A percentile compares a stretch with the other conserved stretches of the same genome.
Conservation (phyloP, 352 stramenopile genomes). For the Phytopythium ostracodes region DNA sequence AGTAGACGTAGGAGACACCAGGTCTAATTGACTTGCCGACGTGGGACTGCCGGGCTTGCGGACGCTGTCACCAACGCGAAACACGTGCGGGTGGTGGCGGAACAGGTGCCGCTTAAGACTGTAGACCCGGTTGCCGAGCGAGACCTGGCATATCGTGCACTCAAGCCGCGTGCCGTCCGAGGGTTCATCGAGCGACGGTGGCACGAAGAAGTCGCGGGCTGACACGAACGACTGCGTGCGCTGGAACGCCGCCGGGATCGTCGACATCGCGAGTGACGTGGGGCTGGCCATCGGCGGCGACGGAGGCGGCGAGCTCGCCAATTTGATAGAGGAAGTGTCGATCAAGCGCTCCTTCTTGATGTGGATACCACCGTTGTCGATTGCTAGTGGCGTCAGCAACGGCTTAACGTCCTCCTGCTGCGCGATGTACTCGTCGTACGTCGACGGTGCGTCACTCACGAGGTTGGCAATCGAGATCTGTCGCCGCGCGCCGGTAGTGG, state of each 20-base stretch:
- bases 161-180: conserved; percentile 26
- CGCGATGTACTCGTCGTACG: conserved; percentile 21
- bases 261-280: conserved; percentile 12
- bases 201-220: conserved; percentile 44
- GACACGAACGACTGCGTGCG: conserved; percentile 40
- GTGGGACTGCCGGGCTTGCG: neutral
- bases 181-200: neutral
- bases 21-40: neutral
- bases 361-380: conserved; percentile 9
- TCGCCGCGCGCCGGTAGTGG: neutral
- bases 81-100: conserved; percentile 41
- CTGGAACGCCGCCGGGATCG: conserved; percentile 38
- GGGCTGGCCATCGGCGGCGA: conserved; percentile 11
- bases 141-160: conserved; percentile 44
- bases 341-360: conserved; percentile 25
- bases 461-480: conserved; percentile 40
- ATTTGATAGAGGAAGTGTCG: neutral
- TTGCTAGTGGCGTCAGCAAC: conserved; percentile 4
- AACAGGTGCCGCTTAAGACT: conserved; percentile 47
- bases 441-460: conserved; percentile 26
- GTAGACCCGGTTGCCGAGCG: conserved; percentile 40
- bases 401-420: conserved; percentile 20
- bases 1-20: conserved; percentile 1
- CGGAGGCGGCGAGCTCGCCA: neutral
- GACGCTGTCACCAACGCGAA: conserved; percentile 19